Percentiles rank a stretch among this genome's conserved stretches.
Evolutionary conservation across 1,139 yeast genomes (phyloP).

Genomic region (Lodderomyces margitis): DNA sequence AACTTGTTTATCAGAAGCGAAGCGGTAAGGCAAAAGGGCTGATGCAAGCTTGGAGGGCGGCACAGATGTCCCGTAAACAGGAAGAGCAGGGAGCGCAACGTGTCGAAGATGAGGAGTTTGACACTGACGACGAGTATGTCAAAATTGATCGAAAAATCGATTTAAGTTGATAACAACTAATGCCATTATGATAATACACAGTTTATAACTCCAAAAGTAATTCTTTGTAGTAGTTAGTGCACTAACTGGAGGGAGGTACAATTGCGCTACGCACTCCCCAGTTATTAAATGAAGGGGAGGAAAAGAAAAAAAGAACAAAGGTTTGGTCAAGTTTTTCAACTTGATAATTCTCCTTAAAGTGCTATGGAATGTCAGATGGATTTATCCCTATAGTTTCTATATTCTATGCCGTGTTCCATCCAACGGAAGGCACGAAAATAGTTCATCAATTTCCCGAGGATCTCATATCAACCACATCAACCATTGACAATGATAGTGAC

Average conservation of each 20-base stretch:
- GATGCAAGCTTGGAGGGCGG: not conserved
- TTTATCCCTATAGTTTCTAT: constrained; percentile 83
- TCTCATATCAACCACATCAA: constrained; percentile 19
- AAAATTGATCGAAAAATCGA: too few relatives aligned
- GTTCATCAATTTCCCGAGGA: constrained; percentile 84
- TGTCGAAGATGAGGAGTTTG: too few relatives aligned
- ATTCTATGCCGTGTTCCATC: constrained; percentile 90
- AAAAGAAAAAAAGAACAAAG: too few relatives aligned
- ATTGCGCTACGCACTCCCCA: too few relatives aligned
- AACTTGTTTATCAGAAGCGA: not conserved
- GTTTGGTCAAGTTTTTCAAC: not conserved
- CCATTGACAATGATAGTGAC: constrained; percentile 3
- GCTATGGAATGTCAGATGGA: constrained; percentile 50
- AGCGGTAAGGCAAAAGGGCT: not conserved
- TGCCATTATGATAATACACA: too few relatives aligned
- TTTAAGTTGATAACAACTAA: too few relatives aligned
- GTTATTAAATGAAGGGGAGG: too few relatives aligned
- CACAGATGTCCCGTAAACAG: not conserved
- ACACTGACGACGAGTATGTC: too few relatives aligned
- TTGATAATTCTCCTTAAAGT: not conserved
- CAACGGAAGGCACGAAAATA: constrained; percentile 94
- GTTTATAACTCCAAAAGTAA: too few relatives aligned
- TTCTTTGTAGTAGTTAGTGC: too few relatives aligned
- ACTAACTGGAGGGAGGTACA: too few relatives aligned
- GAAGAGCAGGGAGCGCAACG: too few relatives aligned